phyloP scores from a whole-genome alignment of 2,329 filamentous ascomycete species.

The Venturia oleaginea region DNA sequence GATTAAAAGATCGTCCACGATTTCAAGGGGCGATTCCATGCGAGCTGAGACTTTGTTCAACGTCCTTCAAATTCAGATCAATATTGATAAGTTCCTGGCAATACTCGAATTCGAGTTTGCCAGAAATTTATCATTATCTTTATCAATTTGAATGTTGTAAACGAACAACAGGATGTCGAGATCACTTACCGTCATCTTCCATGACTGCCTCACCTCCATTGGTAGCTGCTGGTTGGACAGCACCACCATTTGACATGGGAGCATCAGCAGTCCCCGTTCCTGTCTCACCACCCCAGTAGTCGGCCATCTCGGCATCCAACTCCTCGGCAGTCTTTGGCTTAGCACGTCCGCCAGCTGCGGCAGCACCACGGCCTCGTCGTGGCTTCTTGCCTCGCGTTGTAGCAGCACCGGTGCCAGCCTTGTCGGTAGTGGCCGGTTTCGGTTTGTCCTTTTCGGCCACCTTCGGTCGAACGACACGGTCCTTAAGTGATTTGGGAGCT shows the following conservation, averaged over 20 bases:
- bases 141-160: too few relatives aligned
- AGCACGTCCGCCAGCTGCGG: conserved; percentile 34
- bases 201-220: conserved; percentile 29
- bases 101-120: too few relatives aligned
- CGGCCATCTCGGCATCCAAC: conserved; percentile 93
- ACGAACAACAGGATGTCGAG: too few relatives aligned
- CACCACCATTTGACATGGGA: conserved; percentile 36
- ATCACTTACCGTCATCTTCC: conserved; percentile 25
- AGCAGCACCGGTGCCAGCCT: conserved; percentile 46
- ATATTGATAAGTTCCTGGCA: too few relatives aligned
- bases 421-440: conserved; percentile 51
- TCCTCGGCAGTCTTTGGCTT: conserved; percentile 89
- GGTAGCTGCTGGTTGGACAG: conserved; percentile 35
- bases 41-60: not conserved
- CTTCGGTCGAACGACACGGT: conserved; percentile 65
- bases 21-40: not conserved
- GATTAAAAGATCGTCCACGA: not conserved
- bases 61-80: too few relatives aligned
- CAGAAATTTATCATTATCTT: too few relatives aligned
- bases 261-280: conserved; percentile 36
- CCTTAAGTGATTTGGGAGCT: conserved; percentile 65
- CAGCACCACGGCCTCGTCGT: conserved; percentile 14
- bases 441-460: conserved; percentile 50
- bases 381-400: conserved; percentile 20
- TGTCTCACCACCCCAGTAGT: conserved; percentile 64